Percentiles rank a stretch among this genome's conserved stretches.
Evolutionary conservation across 345 rosid species (phyloP).

Genomic region (Bruguiera gymnorhiza): DNA sequence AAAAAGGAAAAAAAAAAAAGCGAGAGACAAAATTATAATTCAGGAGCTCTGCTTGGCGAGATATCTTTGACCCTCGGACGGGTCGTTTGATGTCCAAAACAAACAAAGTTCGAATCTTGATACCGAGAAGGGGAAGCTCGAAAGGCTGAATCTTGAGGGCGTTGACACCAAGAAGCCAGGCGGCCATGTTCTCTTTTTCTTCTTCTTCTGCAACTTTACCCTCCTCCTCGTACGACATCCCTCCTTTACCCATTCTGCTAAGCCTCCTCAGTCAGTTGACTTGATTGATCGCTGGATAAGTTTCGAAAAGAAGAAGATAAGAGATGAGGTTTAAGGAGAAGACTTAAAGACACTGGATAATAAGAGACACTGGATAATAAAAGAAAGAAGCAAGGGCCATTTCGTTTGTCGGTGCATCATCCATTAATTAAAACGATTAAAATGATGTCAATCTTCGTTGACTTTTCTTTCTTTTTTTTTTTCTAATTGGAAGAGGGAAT

Average conservation of each 20-base stretch:
- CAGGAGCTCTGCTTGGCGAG: no score
- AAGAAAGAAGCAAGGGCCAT: no score
- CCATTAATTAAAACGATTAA: no score
- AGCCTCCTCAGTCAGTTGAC: not conserved
- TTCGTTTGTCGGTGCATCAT: no score
- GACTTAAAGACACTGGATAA: no score
- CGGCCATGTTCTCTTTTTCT: constrained; percentile 59
- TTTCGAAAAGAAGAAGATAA: not conserved
- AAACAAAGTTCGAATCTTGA: not conserved
- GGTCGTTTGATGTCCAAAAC: not conserved
- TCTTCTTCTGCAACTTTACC: constrained; percentile 8
- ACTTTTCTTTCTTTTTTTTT: no score
- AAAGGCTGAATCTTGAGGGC: constrained; percentile 84
- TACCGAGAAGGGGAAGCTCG: constrained; percentile 71
- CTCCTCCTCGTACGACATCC: constrained; percentile 54
- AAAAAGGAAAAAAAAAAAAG: not conserved
- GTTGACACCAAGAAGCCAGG: constrained; percentile 75
- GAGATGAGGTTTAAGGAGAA: not conserved
- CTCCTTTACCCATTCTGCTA: constrained; percentile 58
- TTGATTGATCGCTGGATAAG: not conserved
- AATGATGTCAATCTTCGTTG: no score
- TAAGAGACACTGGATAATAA: no score
- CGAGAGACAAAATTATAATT: not conserved
- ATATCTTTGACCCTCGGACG: no score
- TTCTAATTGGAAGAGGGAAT: no score